Conservation (phyloP, 2,329 filamentous ascomycete species). For the Emergomyces orientalis region DNA sequence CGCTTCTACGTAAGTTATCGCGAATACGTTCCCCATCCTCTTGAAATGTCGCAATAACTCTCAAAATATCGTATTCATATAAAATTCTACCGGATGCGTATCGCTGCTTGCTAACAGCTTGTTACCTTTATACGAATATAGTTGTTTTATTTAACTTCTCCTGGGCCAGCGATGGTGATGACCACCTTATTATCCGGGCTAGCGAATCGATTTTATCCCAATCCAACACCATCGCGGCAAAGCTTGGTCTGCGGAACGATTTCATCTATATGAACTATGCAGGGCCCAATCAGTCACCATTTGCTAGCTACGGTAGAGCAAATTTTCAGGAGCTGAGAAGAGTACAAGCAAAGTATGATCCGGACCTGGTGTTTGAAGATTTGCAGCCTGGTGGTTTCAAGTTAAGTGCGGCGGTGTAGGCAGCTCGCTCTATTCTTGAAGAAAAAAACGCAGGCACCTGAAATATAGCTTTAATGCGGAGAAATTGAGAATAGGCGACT, state of each 20-base stretch:
- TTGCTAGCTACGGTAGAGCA: constrained; percentile 17
- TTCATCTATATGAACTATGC: constrained; percentile 20
- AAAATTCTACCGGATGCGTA: background rate
- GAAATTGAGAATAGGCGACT: no score
- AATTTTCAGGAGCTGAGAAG: constrained; percentile 17
- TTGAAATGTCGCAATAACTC: no score
- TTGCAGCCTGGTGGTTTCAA: constrained; percentile 38
- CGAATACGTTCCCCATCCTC: background rate
- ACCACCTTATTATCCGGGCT: constrained; percentile 21
- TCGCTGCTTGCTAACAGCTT: constrained; percentile 13
- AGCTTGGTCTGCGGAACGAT: constrained; percentile 21
- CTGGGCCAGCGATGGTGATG: constrained; percentile 28
- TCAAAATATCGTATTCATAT: background rate
- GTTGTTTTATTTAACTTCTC: background rate
- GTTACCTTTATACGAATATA: background rate
- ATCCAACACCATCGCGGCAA: constrained; percentile 24
- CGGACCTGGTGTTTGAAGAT: constrained; percentile 21
- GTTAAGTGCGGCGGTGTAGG: constrained; percentile 16
- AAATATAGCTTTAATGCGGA: no score
- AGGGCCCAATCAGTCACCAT: constrained; percentile 16
- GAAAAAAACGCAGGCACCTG: background rate
- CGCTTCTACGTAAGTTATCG: constrained; percentile 11
- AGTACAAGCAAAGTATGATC: constrained; percentile 18
- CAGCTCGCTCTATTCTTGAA: background rate
- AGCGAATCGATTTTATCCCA: constrained; percentile 22